Evolutionary conservation across 257 asterid genomes (phyloP).

Genomic region (Rubia yunnanensis): DNA sequence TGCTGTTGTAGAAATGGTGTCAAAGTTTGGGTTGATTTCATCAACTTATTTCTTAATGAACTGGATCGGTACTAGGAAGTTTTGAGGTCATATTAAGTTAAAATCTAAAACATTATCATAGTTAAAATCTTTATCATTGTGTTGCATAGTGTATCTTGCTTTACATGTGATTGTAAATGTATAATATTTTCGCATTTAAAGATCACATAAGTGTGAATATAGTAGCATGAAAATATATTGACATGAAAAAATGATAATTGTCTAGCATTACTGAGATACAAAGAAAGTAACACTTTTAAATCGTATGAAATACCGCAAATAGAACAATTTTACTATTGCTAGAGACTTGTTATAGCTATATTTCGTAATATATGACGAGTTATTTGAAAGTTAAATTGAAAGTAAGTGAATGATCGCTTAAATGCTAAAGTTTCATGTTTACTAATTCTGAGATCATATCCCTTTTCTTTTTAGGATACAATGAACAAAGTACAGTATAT

Average conservation of each 20-base stretch:
- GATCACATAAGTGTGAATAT: background rate
- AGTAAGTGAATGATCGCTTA: no score
- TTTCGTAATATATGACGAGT: no score
- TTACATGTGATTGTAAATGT: background rate
- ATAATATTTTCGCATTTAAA: background rate
- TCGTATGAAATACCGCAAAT: background rate
- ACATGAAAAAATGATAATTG: background rate
- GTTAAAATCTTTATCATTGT: background rate
- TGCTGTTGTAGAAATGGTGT: background rate
- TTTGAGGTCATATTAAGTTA: no score
- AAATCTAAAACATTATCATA: background rate
- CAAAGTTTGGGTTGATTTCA: no score
- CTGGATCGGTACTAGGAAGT: no score
- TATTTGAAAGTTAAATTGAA: no score
- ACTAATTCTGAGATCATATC: background rate
- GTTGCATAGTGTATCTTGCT: background rate
- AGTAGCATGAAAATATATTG: background rate
- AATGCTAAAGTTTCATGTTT: no score
- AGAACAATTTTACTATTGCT: background rate
- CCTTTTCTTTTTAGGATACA: no score
- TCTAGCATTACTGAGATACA: background rate
- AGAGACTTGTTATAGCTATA: no score
- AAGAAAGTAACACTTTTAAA: background rate
- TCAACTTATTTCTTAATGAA: no score
- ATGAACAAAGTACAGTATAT: no score